phyloP scores from a whole-genome alignment of 2,329 filamentous ascomycete species.

The Tolypocladium album region DNA sequence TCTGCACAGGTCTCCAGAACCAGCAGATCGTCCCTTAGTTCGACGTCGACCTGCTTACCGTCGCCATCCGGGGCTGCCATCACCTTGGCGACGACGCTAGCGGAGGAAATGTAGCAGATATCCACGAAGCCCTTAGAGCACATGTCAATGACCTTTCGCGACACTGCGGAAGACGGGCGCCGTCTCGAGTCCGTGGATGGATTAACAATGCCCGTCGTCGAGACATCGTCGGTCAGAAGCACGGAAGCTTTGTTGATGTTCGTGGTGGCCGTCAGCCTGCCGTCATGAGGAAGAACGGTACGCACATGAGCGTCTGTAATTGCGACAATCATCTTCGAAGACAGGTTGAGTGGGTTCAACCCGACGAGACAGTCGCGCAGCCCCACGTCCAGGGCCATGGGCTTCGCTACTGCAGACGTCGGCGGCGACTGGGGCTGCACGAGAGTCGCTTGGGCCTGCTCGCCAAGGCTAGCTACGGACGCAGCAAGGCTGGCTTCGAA shows the following conservation, averaged over 20 bases:
- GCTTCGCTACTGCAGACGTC: constrained; percentile 29
- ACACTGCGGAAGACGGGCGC: constrained; percentile 24
- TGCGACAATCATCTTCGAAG: constrained; percentile 68
- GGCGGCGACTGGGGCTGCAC: constrained; percentile 12
- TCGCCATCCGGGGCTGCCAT: constrained; percentile 41
- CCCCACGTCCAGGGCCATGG: constrained; percentile 60
- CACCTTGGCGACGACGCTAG: constrained; percentile 56
- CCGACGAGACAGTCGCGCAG: constrained; percentile 75
- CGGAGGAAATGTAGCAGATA: constrained; percentile 78
- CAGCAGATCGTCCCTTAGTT: constrained; percentile 75
- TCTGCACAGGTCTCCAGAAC: constrained; percentile 94
- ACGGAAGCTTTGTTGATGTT: constrained; percentile 73
- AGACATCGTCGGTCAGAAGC: constrained; percentile 69
- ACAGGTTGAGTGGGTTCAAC: constrained; percentile 65
- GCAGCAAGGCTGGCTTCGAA: constrained; percentile 65
- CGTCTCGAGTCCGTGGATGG: constrained; percentile 8
- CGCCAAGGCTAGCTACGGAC: constrained; percentile 68
- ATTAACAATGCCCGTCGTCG: constrained; percentile 13
- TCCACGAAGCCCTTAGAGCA: constrained; percentile 69
- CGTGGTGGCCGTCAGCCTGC: constrained; percentile 51
- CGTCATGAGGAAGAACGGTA: constrained; percentile 54
- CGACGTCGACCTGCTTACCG: constrained; percentile 59
- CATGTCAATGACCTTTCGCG: constrained; percentile 43
- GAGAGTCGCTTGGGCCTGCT: constrained; percentile 42
- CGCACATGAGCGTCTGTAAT: constrained; percentile 67